Conservation (phyloP, 495 filamentous ascomycete species). For the Gamarada debralockiae region DNA sequence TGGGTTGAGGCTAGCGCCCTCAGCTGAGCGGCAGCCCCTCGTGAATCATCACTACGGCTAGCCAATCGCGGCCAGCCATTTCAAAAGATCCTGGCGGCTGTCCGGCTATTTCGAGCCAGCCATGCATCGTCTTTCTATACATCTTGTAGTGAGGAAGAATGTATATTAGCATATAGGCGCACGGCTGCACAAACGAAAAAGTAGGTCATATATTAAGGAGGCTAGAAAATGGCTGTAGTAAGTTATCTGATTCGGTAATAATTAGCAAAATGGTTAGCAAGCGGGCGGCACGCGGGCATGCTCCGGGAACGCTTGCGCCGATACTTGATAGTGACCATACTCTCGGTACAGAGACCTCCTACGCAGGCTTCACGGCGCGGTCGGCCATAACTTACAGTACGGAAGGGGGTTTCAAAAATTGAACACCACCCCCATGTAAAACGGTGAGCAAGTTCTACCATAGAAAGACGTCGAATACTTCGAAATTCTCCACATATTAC, state of each 20-base stretch:
- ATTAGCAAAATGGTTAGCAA: too few relatives aligned
- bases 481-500: neutral
- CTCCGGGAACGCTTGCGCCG: neutral
- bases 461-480: neutral
- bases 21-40: constrained; percentile 12
- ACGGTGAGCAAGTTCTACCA: neutral
- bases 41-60: neutral
- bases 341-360: neutral
- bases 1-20: constrained; percentile 11
- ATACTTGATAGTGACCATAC: neutral
- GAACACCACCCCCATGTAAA: neutral
- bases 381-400: too few relatives aligned
- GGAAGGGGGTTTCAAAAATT: neutral
- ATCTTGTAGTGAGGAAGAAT: too few relatives aligned
- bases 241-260: too few relatives aligned
- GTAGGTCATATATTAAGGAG: neutral
- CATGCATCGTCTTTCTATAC: too few relatives aligned
- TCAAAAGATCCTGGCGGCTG: neutral
- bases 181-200: neutral
- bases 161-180: neutral
- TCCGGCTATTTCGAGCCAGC: neutral
- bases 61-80: neutral
- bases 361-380: neutral
- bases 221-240: too few relatives aligned
- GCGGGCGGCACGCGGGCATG: too few relatives aligned